Percentiles rank a stretch among this genome's conserved stretches.
Evolutionary conservation across 768 basidiomycete species (phyloP).

Genomic region (Podaxis sp.): DNA sequence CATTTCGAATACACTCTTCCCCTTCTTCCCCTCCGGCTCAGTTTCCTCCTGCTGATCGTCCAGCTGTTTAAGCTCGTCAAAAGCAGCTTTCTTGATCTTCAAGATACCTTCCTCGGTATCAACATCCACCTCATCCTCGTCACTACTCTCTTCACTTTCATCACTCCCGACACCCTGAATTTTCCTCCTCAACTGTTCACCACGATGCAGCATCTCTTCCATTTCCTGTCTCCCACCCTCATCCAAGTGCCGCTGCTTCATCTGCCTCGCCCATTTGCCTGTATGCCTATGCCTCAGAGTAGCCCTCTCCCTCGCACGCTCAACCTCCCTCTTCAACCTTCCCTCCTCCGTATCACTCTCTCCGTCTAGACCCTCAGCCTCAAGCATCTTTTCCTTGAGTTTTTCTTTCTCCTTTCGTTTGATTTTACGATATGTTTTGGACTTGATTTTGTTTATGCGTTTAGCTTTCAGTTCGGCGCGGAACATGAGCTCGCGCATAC

Average conservation of each 20-base stretch:
- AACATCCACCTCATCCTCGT: constrained; percentile 34
- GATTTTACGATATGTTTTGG: constrained; percentile 85
- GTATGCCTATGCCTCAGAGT: constrained; percentile 86
- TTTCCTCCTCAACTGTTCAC: constrained; percentile 72
- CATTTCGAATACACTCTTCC: constrained; percentile 85
- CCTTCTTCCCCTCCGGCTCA: constrained; percentile 30
- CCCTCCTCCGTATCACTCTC: constrained; percentile 32
- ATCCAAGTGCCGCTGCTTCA: constrained; percentile 54
- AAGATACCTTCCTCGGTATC: constrained; percentile 40
- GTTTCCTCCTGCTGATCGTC: constrained; percentile 28
- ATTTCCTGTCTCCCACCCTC: constrained; percentile 65
- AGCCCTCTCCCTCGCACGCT: constrained; percentile 84
- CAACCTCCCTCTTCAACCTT: constrained; percentile 66
- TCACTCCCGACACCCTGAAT: constrained; percentile 66
- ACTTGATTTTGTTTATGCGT: constrained; percentile 92
- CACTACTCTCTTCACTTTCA: constrained; percentile 44
- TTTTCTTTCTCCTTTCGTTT: constrained; percentile 75
- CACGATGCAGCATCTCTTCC: constrained; percentile 78
- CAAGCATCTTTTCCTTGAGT: constrained; percentile 47
- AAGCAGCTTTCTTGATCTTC: constrained; percentile 62
- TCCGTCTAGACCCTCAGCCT: constrained; percentile 28
- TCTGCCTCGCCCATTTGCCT: constrained; percentile 82
- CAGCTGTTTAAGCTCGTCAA: constrained; percentile 67
- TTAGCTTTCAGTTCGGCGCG: constrained; percentile 89
- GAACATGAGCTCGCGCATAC: constrained; percentile 91